A percentile compares a stretch with the other conserved stretches of the same genome.
Evolutionary conservation across 495 filamentous ascomycete genomes (phyloP).

Genomic region (Penicillium waksmanii): DNA sequence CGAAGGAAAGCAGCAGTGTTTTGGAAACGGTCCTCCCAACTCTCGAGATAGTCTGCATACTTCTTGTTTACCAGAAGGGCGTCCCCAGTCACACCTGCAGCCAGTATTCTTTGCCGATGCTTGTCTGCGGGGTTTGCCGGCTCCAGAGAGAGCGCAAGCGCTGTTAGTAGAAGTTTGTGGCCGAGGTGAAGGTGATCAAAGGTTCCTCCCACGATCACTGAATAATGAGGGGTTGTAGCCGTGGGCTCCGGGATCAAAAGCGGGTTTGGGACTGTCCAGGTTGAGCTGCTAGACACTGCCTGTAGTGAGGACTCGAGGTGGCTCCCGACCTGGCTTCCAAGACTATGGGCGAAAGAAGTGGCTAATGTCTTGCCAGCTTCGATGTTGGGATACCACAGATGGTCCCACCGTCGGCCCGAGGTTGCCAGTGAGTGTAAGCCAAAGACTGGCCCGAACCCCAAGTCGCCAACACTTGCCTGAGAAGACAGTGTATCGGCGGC

Average conservation of each 20-base stretch:
- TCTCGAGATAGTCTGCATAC: conserved; percentile 75
- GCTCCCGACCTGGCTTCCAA: conserved; percentile 22
- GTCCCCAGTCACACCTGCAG: conserved; percentile 87
- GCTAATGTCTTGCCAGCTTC: conserved; percentile 55
- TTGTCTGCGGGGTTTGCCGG: conserved; percentile 33
- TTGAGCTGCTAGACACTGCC: conserved; percentile 35
- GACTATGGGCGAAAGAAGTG: conserved; percentile 33
- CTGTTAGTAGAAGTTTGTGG: conserved; percentile 92
- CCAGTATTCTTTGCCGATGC: conserved; percentile 54
- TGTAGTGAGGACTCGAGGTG: conserved; percentile 29
- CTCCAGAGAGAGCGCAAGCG: conserved; percentile 72
- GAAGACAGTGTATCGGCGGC: background rate
- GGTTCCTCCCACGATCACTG: conserved; percentile 87
- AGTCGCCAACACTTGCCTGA: conserved; percentile 17
- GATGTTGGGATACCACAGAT: conserved; percentile 66
- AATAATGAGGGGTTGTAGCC: conserved; percentile 42
- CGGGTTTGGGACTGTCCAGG: conserved; percentile 28
- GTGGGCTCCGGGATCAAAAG: conserved; percentile 28
- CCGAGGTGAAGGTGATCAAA: conserved; percentile 96
- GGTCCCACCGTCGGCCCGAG: conserved; percentile 68
- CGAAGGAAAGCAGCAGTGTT: conserved; percentile 72
- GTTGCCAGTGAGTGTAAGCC: conserved; percentile 67
- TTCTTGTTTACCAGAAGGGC: conserved; percentile 86
- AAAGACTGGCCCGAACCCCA: conserved; percentile 62
- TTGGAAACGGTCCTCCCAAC: conserved; percentile 73